phyloP scores from a whole-genome alignment of 106 monocot genomes.

The Dioscorea dumetorum region DNA sequence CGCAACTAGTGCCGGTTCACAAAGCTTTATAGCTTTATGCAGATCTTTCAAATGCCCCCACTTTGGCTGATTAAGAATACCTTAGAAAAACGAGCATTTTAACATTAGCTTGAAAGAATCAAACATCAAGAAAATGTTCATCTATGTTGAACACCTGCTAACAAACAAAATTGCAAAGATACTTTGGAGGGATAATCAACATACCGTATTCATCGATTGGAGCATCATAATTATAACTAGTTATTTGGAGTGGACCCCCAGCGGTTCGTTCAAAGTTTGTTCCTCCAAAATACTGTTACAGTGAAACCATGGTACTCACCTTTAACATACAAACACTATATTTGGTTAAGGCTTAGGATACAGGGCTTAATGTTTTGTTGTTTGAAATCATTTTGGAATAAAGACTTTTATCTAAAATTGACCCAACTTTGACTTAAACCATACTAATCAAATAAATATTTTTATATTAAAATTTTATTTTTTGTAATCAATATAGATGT shows the following conservation, averaged over 20 bases:
- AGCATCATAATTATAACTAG: constrained; percentile 99
- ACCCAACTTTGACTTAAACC: too few species aligned
- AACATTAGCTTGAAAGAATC: not conserved
- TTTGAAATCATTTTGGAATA: too few species aligned
- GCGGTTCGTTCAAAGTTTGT: constrained; percentile 93
- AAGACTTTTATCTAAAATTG: too few species aligned
- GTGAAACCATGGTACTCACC: not conserved
- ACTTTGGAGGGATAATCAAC: constrained; percentile 5
- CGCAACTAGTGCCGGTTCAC: constrained; percentile 79
- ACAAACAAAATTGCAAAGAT: not conserved
- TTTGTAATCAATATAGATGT: too few species aligned
- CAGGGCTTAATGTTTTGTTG: too few species aligned
- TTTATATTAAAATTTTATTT: too few species aligned
- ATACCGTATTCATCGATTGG: constrained; percentile 97
- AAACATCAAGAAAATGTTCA: not conserved
- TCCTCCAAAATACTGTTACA: constrained; percentile 88
- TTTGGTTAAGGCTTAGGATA: too few species aligned
- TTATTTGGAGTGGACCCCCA: constrained; percentile 86
- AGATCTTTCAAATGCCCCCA: constrained; percentile 96
- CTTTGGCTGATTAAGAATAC: constrained; percentile 75
- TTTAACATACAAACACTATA: too few species aligned
- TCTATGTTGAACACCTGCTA: not conserved
- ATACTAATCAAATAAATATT: too few species aligned
- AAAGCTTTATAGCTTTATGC: constrained; percentile 85
- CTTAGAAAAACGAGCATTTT: constrained; percentile 18